Evolutionary conservation across 2,329 filamentous ascomycete genomes (phyloP).

Genomic region (Fusarium abutilonis): DNA sequence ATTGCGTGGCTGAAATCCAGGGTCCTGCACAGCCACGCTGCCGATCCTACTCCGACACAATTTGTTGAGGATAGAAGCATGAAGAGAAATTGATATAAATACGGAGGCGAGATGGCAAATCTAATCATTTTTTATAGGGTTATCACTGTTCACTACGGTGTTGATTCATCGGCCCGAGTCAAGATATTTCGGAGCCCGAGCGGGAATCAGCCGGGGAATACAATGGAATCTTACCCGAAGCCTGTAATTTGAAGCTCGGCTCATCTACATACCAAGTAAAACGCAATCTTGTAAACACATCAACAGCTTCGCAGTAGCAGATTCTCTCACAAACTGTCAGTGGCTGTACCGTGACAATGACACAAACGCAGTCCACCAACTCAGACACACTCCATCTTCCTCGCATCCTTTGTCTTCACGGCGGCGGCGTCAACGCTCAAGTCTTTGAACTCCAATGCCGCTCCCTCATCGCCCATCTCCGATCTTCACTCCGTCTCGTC

Average conservation of each 20-base stretch:
- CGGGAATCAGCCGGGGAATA: constrained; percentile 15
- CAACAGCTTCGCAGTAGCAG: neutral
- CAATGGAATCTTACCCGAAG: constrained; percentile 24
- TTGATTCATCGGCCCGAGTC: neutral
- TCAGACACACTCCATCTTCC: constrained; percentile 55
- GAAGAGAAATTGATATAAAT: neutral
- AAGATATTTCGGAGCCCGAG: constrained; percentile 27
- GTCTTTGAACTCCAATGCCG: constrained; percentile 77
- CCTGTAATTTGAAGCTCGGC: constrained; percentile 4
- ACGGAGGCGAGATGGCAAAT: neutral
- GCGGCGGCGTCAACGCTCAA: constrained; percentile 76
- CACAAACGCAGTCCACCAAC: constrained; percentile 28
- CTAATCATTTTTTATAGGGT: neutral
- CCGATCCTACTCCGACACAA: neutral
- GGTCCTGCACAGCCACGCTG: constrained; percentile 38
- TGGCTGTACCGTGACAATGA: constrained; percentile 18
- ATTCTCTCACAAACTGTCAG: neutral
- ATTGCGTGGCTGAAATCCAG: constrained; percentile 36
- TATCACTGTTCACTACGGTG: neutral
- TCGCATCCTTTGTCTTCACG: constrained; percentile 83
- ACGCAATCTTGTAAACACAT: constrained; percentile 4
- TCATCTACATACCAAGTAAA: constrained; percentile 9
- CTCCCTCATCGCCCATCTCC: constrained; percentile 58
- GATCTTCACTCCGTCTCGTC: constrained; percentile 71
- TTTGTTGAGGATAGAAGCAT: constrained; percentile 10